A percentile compares a stretch with the other conserved stretches of the same genome.
Evolutionary conservation across 139 green algal genomes (phyloP).

Genomic region (Chlorella sp.): DNA sequence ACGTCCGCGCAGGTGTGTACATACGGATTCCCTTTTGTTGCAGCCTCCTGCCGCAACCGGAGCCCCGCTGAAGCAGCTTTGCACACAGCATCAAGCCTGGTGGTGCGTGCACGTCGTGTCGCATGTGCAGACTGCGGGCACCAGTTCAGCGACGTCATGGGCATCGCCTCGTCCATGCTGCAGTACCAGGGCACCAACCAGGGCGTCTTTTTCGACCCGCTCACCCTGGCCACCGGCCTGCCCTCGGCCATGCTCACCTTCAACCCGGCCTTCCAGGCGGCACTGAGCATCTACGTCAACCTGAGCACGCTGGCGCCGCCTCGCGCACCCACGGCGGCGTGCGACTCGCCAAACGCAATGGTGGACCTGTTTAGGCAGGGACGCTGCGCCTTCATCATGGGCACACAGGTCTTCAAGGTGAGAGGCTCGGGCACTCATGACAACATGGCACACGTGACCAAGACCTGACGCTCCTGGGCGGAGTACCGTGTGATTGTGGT

Average conservation of each 20-base stretch:
- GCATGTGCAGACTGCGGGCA: conserved; percentile 26
- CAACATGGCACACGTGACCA: not conserved
- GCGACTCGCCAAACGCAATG: conserved; percentile 8
- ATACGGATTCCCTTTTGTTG: not conserved
- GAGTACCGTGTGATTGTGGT: no score
- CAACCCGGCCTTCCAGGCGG: conserved; percentile 8
- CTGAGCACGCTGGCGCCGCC: conserved; percentile 7
- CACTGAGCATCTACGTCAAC: conserved; percentile 4
- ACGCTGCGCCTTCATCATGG: conserved; percentile 15
- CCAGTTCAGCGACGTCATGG: conserved; percentile 16
- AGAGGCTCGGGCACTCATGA: not conserved
- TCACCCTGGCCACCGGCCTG: not conserved
- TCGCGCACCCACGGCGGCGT: not conserved
- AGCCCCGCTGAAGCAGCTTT: no score
- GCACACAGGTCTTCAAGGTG: conserved; percentile 22
- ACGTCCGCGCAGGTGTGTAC: conserved; percentile 12
- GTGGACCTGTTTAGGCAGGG: conserved; percentile 19
- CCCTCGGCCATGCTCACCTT: conserved; percentile 10
- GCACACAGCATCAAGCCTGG: no score
- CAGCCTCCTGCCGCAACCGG: not conserved
- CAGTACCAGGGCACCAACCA: conserved; percentile 21
- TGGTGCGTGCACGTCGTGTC: no score
- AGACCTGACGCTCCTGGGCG: no score
- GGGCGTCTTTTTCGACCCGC: conserved; percentile 13
- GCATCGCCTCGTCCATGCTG: conserved; percentile 21